Base-by-base conservation (phyloP, 192 early-diverging fungal genomes). In the Geranomyces michiganensis region DNA sequence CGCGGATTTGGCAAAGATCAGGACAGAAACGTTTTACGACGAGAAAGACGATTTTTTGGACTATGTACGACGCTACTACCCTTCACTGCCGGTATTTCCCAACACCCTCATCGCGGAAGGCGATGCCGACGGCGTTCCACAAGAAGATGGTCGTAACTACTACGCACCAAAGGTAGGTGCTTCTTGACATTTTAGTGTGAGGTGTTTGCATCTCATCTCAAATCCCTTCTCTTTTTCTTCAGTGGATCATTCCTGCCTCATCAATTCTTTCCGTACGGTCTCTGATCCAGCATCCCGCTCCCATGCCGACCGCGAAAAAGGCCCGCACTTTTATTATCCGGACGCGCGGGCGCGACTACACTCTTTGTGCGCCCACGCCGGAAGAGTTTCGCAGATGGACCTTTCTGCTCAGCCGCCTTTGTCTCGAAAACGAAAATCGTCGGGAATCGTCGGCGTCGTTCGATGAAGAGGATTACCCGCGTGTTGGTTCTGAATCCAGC, bases 171-270 rank as follows among this genome's bases (percentile, higher is more conserved):
- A 80, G 75, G 78, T 80, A 31, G n/a, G n/a, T 29, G 56, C 22
- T 21, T 66, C 62, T 4, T 7, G n/a, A n/a, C n/a, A n/a, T n/a
- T n/a, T n/a, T n/a, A n/a, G n/a, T n/a, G n/a, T n/a, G n/a, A n/a
- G n/a, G n/a, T n/a, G n/a, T n/a, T n/a, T n/a, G n/a, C n/a, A n/a
- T n/a, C n/a, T n/a, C n/a, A n/a, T n/a, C n/a, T n/a, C n/a, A n/a
- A n/a, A n/a, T n/a, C n/a, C n/a, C n/a, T n/a, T n/a, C n/a, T n/a
- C n/a, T 21, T 31, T 13, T 46, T 12, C 17, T n/a, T 62, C 24
- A 80, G 79, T 81, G 76, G 76, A 76, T 78, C 55, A 78, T 81
- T 21, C 76, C 79, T 6, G 72, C 71, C 26, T 44, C 65, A 6
- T 15, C 63, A 14, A 78, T 81, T 43, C 43, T 41, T 22, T 75